Conservation (phyloP, 1,139 yeast genomes). For the Protomyces macrosporus region DNA sequence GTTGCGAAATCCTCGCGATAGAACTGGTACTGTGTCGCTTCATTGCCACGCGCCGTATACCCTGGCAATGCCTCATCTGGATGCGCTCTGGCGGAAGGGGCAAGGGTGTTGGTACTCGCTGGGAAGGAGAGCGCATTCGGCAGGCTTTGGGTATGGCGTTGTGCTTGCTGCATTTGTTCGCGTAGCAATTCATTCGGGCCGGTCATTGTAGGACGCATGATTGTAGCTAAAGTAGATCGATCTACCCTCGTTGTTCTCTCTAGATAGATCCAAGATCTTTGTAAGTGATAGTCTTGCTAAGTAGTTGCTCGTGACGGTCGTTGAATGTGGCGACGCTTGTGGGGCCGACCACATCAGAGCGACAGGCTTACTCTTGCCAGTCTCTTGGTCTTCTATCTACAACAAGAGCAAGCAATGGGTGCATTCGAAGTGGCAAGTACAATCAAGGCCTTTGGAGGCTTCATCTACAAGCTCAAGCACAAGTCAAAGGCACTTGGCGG, state of each 20-base stretch:
- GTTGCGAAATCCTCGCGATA: background rate
- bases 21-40: background rate
- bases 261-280: too few species aligned
- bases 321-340: too few species aligned
- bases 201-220: background rate
- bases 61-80: background rate
- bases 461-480: constrained; percentile 68
- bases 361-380: constrained; percentile 14
- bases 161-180: background rate
- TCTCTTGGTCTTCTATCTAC: constrained; percentile 26
- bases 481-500: constrained; percentile 67
- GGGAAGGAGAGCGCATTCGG: background rate
- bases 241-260: too few species aligned
- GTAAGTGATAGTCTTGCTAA: too few species aligned
- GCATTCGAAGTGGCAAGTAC: constrained; percentile 53
- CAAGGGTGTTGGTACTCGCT: background rate
- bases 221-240: too few species aligned
- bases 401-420: constrained; percentile 37
- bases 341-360: too few species aligned
- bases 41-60: background rate
- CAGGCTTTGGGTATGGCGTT: background rate
- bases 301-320: too few species aligned
- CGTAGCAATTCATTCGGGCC: background rate
- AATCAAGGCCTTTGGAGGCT: constrained; percentile 69
- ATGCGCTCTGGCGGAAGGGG: background rate